Percentiles rank a stretch among this genome's conserved stretches.
Conservation (phyloP, 2,329 filamentous ascomycete genomes). For the Diaporthe sp. region DNA sequence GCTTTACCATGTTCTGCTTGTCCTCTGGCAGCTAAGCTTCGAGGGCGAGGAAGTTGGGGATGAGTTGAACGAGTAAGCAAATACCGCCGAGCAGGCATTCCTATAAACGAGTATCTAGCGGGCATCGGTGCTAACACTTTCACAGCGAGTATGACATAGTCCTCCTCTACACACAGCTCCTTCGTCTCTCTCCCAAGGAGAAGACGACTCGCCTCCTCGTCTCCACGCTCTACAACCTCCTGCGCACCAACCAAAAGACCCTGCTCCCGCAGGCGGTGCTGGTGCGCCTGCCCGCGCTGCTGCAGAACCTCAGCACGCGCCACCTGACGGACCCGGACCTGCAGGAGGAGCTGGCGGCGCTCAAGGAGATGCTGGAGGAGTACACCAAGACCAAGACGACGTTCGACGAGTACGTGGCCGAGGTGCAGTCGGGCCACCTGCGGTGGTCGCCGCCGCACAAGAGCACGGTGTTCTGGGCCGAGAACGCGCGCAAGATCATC, state of each 20-base stretch:
- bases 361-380: conserved; percentile 75
- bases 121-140: conserved; percentile 46
- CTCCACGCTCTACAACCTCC: conserved; percentile 89
- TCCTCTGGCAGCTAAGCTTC: conserved; percentile 97
- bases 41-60: conserved; percentile 81
- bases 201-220: conserved; percentile 95
- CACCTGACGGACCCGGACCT: conserved; percentile 76
- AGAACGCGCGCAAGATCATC: conserved; percentile 89
- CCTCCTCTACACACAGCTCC: conserved; percentile 89
- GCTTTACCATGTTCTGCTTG: conserved; percentile 92
- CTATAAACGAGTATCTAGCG: background rate
- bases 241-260: conserved; percentile 77
- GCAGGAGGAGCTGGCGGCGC: conserved; percentile 71
- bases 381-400: conserved; percentile 81
- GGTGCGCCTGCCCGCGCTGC: conserved; percentile 80
- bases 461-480: conserved; percentile 89
- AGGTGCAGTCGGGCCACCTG: conserved; percentile 87
- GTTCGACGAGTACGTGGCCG: conserved; percentile 90
- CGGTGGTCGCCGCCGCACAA: conserved; percentile 94
- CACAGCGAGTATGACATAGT: conserved; percentile 91
- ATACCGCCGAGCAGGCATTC: background rate
- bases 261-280: conserved; percentile 88
- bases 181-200: conserved; percentile 94
- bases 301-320: conserved; percentile 73
- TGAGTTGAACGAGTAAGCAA: conserved; percentile 86